Evolutionary conservation across 2,329 filamentous ascomycete genomes (phyloP).

Genomic region (Phialophora chinensis): DNA sequence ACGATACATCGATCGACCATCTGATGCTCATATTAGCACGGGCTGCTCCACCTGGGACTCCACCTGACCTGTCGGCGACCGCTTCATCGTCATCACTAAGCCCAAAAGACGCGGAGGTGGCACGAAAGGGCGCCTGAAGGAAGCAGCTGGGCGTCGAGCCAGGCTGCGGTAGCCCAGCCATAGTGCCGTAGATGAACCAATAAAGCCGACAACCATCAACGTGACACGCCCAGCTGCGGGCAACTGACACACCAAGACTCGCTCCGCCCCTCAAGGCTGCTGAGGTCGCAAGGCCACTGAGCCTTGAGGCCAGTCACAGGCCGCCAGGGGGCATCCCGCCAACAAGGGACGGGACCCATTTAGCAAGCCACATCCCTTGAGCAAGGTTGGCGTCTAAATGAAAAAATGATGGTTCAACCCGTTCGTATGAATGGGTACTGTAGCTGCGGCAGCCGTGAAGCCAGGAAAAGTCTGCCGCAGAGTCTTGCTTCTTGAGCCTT

Average conservation of each 20-base stretch:
- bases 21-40: conserved; percentile 24
- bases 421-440: conserved; percentile 20
- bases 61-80: conserved; percentile 20
- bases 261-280: conserved; percentile 29
- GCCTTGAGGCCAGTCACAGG: conserved; percentile 20
- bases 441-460: conserved; percentile 15
- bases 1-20: conserved; percentile 28
- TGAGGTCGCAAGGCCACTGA: conserved; percentile 13
- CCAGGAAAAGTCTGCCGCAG: conserved; percentile 12
- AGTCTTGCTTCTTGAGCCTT: not conserved
- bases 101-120: conserved; percentile 27
- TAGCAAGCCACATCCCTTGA: conserved; percentile 25
- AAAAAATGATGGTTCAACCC: conserved; percentile 20
- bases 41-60: conserved; percentile 15
- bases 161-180: conserved; percentile 26
- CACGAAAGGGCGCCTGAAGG: conserved; percentile 29
- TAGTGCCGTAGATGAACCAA: conserved; percentile 25
- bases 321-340: conserved; percentile 22
- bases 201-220: conserved; percentile 9
- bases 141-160: conserved; percentile 28
- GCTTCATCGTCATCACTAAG: conserved; percentile 36
- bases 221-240: conserved; percentile 28
- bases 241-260: conserved; percentile 28
- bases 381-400: conserved; percentile 20
- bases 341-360: conserved; percentile 14